Base-by-base conservation (phyloP, 768 basidiomycete genomes). In the Mycena olivaceomarginata region DNA sequence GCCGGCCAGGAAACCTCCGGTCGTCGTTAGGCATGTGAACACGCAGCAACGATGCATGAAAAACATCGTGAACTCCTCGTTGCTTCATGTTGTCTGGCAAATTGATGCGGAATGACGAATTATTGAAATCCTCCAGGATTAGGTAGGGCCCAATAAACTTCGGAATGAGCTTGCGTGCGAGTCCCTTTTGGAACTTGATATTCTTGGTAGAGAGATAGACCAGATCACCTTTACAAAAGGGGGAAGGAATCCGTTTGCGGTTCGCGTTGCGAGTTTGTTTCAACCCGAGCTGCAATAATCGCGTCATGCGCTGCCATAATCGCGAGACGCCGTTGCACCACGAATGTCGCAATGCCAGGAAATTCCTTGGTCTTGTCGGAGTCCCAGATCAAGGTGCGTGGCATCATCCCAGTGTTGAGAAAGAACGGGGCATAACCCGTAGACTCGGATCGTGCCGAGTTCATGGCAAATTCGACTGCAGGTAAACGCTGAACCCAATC, bases 141-240 rank as follows among this genome's bases (percentile, higher is more conserved):
- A 20, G 16, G 41, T 65, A 65, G 4, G 64, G 64, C 9, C 64
- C 64, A 41, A 65, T 65, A 22, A 45, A 65, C 25, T 65, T 65
- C 9, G 43, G 43, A 7, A 65, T 40, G 20, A 65, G 22, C 22
- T 65, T 65, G 16, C 48, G 16, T 16, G 48, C 48, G 1, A 51
- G 18, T 7, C 48, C 48, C 18, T 51, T 51, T 16, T 51, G 41
- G 64, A 40, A 40, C 64, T 65, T 65, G 8, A 65, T 22, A 10
- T 65, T 65, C 64, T 65, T 40, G 37, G 64, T 65, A 16, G 64
- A 65, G 1, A 65, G 13, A n/a, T 65, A 65, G 10, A 65, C 64
- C 40, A 65, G 41, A 45, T 65, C 64, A 10, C 40, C 39, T 11
- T 41, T n/a, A 4, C 18, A 40, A 46, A 65, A 65, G 8, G 64